A percentile compares a stretch with the other conserved stretches of the same genome.
Evolutionary conservation across 2,329 filamentous ascomycete species (phyloP).

Genomic region (Cryphonectria naterciae): DNA sequence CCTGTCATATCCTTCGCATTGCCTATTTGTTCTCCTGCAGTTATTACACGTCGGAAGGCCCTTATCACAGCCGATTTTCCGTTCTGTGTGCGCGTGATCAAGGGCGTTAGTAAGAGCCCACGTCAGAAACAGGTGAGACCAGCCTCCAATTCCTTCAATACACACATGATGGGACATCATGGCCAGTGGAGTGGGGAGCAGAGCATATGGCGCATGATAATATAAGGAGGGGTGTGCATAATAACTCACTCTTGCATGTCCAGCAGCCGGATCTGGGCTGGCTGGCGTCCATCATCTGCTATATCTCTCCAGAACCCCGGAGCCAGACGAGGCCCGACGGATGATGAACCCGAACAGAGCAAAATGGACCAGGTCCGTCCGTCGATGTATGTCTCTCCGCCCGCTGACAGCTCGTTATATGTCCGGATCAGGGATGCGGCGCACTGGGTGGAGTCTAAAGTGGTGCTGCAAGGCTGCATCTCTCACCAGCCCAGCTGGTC

Average conservation of each 20-base stretch:
- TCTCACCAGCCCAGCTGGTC: background rate
- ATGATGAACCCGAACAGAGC: background rate
- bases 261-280: constrained; percentile 42
- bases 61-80: constrained; percentile 53
- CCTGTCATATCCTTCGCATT: constrained; percentile 50
- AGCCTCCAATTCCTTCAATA: background rate
- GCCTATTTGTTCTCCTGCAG: constrained; percentile 46
- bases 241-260: constrained; percentile 48
- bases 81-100: constrained; percentile 38
- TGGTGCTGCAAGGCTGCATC: background rate
- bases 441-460: background rate
- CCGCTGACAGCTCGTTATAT: background rate
- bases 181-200: background rate
- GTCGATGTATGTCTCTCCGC: background rate
- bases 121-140: constrained; percentile 1
- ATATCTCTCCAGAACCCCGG: background rate
- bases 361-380: background rate
- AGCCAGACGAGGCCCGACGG: background rate
- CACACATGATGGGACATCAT: background rate
- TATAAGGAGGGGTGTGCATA: background rate
- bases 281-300: constrained; percentile 8
- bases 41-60: constrained; percentile 48
- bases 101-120: constrained; percentile 11
- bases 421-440: background rate
- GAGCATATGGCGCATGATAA: background rate